Evolutionary conservation across 1,139 yeast species (phyloP).

Genomic region (Geotrichum restrictum): DNA sequence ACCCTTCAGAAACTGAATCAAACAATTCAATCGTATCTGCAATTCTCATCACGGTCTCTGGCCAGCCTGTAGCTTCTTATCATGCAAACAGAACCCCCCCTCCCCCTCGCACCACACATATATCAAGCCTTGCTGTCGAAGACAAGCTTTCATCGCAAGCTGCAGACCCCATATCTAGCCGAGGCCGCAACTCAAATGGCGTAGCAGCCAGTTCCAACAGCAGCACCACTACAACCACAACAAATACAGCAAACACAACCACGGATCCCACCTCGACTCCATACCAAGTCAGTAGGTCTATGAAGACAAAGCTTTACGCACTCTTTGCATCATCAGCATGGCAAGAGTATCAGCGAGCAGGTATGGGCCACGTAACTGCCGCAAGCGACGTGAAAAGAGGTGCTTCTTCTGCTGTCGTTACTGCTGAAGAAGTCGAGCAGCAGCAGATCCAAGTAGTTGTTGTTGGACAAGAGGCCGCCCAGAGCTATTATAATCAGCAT

Average conservation of each 20-base stretch:
- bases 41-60: constrained; percentile 29
- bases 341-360: constrained; percentile 29
- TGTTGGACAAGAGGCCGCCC: not conserved
- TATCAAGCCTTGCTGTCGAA: constrained; percentile 5
- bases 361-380: constrained; percentile 15
- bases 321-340: constrained; percentile 33
- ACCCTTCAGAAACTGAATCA: constrained; percentile 17
- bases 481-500: constrained; percentile 8
- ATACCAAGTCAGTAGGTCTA: constrained; percentile 29
- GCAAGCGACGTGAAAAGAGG: constrained; percentile 3
- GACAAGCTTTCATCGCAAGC: constrained; percentile 5
- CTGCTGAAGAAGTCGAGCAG: not conserved
- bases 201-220: constrained; percentile 10
- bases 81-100: constrained; percentile 32
- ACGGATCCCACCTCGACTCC: constrained; percentile 21
- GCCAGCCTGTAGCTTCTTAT: constrained; percentile 31
- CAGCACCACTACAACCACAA: too few species aligned
- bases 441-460: not conserved
- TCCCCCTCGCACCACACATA: constrained; percentile 16
- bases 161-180: not conserved
- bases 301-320: constrained; percentile 34
- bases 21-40: constrained; percentile 28
- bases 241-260: constrained; percentile 5
- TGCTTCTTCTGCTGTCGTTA: too few species aligned
- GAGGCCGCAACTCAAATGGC: constrained; percentile 15